Percentiles rank a stretch among this genome's conserved stretches.
Conservation (phyloP, 2,329 filamentous ascomycete species). For the Endothia cerciana region DNA sequence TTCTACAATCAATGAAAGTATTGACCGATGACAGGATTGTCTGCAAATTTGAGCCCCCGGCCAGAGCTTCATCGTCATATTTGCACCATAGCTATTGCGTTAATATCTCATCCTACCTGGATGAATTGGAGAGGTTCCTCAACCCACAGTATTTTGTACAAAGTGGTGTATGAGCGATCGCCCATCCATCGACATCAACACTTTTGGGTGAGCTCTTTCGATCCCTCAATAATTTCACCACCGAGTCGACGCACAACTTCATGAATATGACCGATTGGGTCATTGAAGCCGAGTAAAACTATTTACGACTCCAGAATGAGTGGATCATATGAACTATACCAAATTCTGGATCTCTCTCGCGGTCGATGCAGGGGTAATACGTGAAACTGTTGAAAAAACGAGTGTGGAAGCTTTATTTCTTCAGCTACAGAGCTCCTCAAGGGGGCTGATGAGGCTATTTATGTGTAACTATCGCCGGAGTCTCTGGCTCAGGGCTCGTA, state of each 20-base stretch:
- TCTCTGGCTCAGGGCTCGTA: too few species aligned
- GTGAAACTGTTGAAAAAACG: too few species aligned
- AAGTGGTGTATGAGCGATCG: background rate
- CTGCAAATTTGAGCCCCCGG: background rate
- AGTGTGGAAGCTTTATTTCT: too few species aligned
- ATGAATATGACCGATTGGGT: background rate
- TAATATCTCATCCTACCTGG: background rate
- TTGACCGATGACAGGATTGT: background rate
- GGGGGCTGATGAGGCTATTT: too few species aligned
- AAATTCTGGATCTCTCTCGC: background rate
- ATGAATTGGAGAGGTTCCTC: background rate
- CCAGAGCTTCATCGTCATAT: background rate
- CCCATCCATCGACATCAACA: background rate
- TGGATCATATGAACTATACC: background rate
- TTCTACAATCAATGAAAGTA: background rate
- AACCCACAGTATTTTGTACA: background rate
- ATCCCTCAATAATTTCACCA: background rate
- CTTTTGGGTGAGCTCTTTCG: background rate
- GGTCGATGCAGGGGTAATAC: background rate
- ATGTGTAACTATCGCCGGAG: too few species aligned
- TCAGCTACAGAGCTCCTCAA: too few species aligned
- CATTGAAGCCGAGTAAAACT: fast-evolving
- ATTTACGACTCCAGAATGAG: background rate
- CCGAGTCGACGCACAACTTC: background rate
- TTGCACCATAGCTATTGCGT: background rate